phyloP scores from a whole-genome alignment of 225 moss, liverwort and hornwort genomes.

The Bryum argenteum region DNA sequence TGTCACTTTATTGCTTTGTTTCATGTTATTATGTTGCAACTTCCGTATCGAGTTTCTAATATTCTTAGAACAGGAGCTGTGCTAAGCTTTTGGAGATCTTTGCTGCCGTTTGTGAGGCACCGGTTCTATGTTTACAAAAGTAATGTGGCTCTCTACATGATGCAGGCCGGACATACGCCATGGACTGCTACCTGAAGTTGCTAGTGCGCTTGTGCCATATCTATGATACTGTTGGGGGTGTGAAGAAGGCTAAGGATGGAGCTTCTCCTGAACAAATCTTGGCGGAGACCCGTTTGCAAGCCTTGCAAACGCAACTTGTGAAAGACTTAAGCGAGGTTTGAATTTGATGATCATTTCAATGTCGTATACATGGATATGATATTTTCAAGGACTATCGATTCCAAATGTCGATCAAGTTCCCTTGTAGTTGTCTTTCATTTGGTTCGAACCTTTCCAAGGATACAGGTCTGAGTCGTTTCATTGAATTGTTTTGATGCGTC shows the following conservation, averaged over 20 bases:
- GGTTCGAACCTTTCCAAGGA: conserved; percentile 19
- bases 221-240: conserved; percentile 80
- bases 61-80: neutral
- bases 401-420: conserved; percentile 42
- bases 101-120: neutral
- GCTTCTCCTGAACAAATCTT: conserved; percentile 88
- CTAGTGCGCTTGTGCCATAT: conserved; percentile 89
- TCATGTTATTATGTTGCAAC: conserved; percentile 16
- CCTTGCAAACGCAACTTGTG: conserved; percentile 74
- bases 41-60: neutral
- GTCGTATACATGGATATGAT: conserved; percentile 12
- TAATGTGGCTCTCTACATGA: conserved; percentile 15
- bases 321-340: conserved; percentile 78
- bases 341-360: conserved; percentile 18
- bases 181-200: conserved; percentile 95
- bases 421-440: conserved; percentile 20
- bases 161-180: conserved; percentile 80
- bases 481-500: conserved; percentile 27
- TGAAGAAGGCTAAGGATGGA: conserved; percentile 88
- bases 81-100: conserved; percentile 2
- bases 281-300: conserved; percentile 83
- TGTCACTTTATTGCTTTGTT: neutral
- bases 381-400: conserved; percentile 9
- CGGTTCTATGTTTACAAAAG: conserved; percentile 14
- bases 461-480: conserved; percentile 27